Evolutionary conservation across 2,329 filamentous ascomycete genomes (phyloP).

Genomic region (Cadophora sp.): DNA sequence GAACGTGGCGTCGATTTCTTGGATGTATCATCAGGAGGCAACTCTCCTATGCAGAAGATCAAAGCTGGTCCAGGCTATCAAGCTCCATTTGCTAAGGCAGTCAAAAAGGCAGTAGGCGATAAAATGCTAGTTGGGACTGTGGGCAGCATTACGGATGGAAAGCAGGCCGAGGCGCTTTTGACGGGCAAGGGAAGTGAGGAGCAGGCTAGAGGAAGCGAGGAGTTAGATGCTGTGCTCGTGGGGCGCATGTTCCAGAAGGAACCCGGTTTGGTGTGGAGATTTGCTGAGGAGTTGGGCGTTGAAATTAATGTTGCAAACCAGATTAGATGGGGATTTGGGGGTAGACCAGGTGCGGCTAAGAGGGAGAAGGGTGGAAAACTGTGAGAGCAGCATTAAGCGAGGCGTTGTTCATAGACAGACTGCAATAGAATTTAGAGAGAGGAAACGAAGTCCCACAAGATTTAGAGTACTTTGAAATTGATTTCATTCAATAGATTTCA

Average conservation of each 20-base stretch:
- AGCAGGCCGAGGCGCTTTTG: slow-evolving; percentile 56
- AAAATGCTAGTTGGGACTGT: slow-evolving; percentile 55
- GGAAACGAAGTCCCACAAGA: background rate
- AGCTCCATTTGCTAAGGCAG: slow-evolving; percentile 69
- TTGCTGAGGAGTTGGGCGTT: slow-evolving; percentile 59
- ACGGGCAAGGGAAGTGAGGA: slow-evolving; percentile 54
- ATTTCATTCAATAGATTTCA: too few relatives aligned
- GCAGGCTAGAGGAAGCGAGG: slow-evolving; percentile 48
- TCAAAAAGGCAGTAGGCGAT: slow-evolving; percentile 76
- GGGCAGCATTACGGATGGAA: slow-evolving; percentile 54
- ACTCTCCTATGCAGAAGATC: slow-evolving; percentile 64
- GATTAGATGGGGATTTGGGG: slow-evolving; percentile 62
- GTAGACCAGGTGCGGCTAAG: slow-evolving; percentile 41
- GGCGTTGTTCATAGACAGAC: background rate
- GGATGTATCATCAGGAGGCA: slow-evolving; percentile 74
- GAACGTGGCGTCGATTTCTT: slow-evolving; percentile 75
- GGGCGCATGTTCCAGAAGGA: slow-evolving; percentile 65
- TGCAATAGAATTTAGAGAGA: too few relatives aligned
- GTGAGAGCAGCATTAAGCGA: background rate
- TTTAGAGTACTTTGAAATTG: too few relatives aligned
- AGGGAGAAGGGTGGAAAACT: slow-evolving; percentile 2
- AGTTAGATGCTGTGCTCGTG: slow-evolving; percentile 56
- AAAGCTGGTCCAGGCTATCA: slow-evolving; percentile 71
- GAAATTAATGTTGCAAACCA: slow-evolving; percentile 57
- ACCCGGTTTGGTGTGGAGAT: slow-evolving; percentile 60